Evolutionary conservation across 805 yeast species (phyloP).

Genomic region (Ogataea parapolymorpha): DNA sequence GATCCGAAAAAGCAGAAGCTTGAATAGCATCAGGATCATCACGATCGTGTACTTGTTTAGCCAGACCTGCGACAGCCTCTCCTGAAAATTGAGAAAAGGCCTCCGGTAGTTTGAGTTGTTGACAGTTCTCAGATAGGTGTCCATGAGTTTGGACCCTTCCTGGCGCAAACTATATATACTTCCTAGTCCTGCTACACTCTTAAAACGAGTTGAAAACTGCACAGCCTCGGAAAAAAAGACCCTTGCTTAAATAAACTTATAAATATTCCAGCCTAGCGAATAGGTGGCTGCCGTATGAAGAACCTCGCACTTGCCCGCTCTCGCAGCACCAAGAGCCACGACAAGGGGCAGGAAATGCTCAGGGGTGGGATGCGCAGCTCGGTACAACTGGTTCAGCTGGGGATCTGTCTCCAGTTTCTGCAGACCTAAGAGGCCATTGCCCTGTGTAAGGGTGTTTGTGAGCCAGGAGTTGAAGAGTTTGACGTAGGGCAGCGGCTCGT

Average conservation of each 20-base stretch:
- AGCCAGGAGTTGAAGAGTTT: constrained; percentile 50
- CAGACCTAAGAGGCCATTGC: constrained; percentile 8
- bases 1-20: constrained; percentile 53
- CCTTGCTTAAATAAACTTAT: constrained; percentile 36
- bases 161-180: constrained; percentile 3
- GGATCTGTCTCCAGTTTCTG: constrained; percentile 18
- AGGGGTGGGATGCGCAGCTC: constrained; percentile 66
- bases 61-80: constrained; percentile 61
- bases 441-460: constrained; percentile 26
- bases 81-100: constrained; percentile 47
- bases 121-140: constrained; percentile 2
- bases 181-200: constrained; percentile 5
- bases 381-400: constrained; percentile 32
- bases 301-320: constrained; percentile 41
- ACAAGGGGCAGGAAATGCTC: constrained; percentile 72
- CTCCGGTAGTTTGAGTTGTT: constrained; percentile 20
- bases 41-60: constrained; percentile 62
- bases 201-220: constrained; percentile 9
- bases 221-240: constrained; percentile 3
- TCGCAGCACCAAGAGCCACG: constrained; percentile 56
- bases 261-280: constrained; percentile 71
- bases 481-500: constrained; percentile 43
- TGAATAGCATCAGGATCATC: constrained; percentile 52
- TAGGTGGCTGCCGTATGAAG: constrained; percentile 42
- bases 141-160: neutral